A percentile compares a stretch with the other conserved stretches of the same genome.
Evolutionary conservation across 306 rosid genomes (phyloP).

Genomic region (Mucuna pruriens): DNA sequence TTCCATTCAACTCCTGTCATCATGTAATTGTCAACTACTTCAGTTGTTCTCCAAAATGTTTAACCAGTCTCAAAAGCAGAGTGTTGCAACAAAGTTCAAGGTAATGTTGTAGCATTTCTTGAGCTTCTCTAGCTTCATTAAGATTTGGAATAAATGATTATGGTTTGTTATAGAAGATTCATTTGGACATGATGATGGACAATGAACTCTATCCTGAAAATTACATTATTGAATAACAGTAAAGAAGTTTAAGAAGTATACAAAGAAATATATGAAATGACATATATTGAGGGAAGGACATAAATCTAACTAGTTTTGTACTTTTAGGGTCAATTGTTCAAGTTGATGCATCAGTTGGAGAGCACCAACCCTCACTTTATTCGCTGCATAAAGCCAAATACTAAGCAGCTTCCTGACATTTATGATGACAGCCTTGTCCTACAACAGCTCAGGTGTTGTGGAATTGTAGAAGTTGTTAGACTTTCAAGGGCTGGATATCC

Average conservation of each 20-base stretch:
- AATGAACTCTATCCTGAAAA: constrained; percentile 20
- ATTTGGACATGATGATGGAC: constrained; percentile 25
- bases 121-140: constrained; percentile 26
- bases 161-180: constrained; percentile 29
- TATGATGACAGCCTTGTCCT: constrained; percentile 71
- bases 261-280: constrained; percentile 4
- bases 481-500: constrained; percentile 87
- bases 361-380: constrained; percentile 83
- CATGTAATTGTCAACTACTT: constrained; percentile 64
- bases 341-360: constrained; percentile 80
- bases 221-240: constrained; percentile 10
- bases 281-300: constrained; percentile 21
- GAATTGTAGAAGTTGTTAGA: constrained; percentile 72
- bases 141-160: constrained; percentile 21
- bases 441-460: constrained; percentile 77
- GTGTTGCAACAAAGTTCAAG: constrained; percentile 72
- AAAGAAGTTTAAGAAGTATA: neutral
- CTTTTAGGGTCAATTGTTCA: constrained; percentile 73
- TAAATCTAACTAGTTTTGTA: constrained; percentile 36
- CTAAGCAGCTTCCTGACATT: constrained; percentile 71
- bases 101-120: constrained; percentile 51
- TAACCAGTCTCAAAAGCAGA: constrained; percentile 54
- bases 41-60: constrained; percentile 63
- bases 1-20: constrained; percentile 69
- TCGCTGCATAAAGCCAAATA: constrained; percentile 84